These are phyloP conservation scores for Globisporangium recalcitrans DNA, from an alignment of 352 stramenopile genomes.

Conservation along the genomic window DNA sequence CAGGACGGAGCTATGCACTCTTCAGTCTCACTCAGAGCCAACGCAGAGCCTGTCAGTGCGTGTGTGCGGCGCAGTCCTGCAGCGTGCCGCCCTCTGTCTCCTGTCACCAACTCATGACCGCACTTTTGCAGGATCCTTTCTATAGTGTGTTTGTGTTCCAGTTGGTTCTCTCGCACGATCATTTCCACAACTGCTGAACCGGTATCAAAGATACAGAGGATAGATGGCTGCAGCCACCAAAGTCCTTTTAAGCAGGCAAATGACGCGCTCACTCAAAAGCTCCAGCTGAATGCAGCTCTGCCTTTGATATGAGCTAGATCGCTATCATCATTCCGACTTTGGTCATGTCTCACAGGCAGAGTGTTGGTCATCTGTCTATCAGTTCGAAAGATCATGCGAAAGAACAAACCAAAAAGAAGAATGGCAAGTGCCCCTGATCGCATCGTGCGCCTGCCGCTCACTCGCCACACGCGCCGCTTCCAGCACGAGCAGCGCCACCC, in stretches of 20 bases:
- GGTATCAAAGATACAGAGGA: too few species aligned
- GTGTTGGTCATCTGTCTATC: background rate
- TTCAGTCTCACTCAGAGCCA: too few species aligned
- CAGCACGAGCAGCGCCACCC: background rate
- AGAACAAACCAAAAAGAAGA: background rate
- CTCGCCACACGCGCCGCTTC: background rate
- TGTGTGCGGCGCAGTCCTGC: too few species aligned
- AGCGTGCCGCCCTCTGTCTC: too few species aligned
- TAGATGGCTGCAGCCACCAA: background rate
- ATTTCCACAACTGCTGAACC: too few species aligned
- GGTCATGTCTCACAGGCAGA: constrained; percentile 1
- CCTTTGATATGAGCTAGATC: background rate
- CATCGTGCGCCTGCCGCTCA: background rate
- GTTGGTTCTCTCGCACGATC: too few species aligned
- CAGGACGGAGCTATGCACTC: too few species aligned
- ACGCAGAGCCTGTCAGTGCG: background rate
- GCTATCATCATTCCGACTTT: background rate
- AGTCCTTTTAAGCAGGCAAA: background rate
- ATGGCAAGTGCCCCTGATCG: background rate
- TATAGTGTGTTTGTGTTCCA: too few species aligned
- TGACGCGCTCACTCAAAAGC: background rate
- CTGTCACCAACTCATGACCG: too few species aligned
- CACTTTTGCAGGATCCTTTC: too few species aligned
- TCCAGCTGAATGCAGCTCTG: background rate
- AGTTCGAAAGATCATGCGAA: background rate